Evolutionary conservation across 768 basidiomycete genomes (phyloP).

Genomic region (Leccinellum rugosiceps): DNA sequence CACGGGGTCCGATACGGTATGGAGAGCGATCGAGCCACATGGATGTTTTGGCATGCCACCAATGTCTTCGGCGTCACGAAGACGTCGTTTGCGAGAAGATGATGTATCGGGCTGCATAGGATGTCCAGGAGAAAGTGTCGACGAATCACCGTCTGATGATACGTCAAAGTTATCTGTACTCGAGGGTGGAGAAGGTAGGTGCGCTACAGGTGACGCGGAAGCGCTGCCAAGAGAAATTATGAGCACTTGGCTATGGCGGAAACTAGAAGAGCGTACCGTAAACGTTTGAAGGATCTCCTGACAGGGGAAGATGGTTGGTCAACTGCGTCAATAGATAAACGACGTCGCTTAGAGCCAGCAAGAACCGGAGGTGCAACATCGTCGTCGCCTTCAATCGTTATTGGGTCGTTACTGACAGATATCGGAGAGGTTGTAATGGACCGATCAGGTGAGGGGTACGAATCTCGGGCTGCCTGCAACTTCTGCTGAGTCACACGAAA

Average conservation of each 20-base stretch:
- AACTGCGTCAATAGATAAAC: background rate
- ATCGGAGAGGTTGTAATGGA: slow-evolving; percentile 9
- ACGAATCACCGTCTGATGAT: too few relatives aligned
- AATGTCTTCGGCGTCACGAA: too few relatives aligned
- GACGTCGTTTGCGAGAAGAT: slow-evolving; percentile 34
- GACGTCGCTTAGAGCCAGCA: slow-evolving; percentile 23
- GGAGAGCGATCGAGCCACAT: slow-evolving; percentile 13
- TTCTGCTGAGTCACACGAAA: background rate
- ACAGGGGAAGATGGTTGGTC: background rate
- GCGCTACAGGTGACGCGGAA: background rate
- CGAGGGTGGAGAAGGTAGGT: slow-evolving; percentile 16
- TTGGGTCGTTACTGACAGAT: slow-evolving; percentile 3
- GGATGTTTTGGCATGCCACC: too few relatives aligned
- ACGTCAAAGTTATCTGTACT: slow-evolving; percentile 1
- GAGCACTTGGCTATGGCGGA: rapidly evolving
- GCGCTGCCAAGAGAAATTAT: background rate
- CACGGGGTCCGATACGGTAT: slow-evolving; percentile 32
- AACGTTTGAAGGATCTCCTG: slow-evolving; percentile 19
- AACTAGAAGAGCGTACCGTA: slow-evolving; percentile 12
- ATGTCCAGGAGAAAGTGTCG: background rate
- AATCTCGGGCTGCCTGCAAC: background rate
- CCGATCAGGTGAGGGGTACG: slow-evolving; percentile 17
- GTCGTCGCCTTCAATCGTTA: background rate
- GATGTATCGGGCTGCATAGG: background rate
- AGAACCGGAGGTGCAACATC: slow-evolving; percentile 11